These are phyloP conservation scores for Candida alai DNA, from an alignment of 805 yeast genomes.

Conservation along the genomic window DNA sequence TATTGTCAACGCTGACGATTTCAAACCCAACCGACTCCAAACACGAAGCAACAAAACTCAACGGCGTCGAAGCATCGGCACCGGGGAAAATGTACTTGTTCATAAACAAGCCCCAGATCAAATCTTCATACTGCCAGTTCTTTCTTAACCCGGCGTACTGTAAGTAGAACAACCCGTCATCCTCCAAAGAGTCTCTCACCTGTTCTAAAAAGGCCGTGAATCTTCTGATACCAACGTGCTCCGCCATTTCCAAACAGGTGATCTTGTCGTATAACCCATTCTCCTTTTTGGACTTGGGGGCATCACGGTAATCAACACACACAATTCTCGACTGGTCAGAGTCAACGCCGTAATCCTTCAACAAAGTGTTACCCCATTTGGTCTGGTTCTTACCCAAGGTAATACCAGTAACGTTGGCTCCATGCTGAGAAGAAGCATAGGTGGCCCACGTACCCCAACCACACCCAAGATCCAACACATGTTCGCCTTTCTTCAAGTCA, in stretches of 20 bases:
- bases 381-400: constrained; percentile 91
- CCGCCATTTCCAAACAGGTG: constrained; percentile 92
- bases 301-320: constrained; percentile 86
- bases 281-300: constrained; percentile 59
- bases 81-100: constrained; percentile 96
- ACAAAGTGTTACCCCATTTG: constrained; percentile 75
- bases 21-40: constrained; percentile 87
- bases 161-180: constrained; percentile 82
- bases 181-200: constrained; percentile 83
- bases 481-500: constrained; percentile 67
- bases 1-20: constrained; percentile 76
- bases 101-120: constrained; percentile 93
- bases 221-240: constrained; percentile 91
- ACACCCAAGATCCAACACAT: constrained; percentile 81
- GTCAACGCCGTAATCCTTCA: constrained; percentile 64
- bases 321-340: constrained; percentile 69
- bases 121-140: constrained; percentile 91
- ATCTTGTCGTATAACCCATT: constrained; percentile 69
- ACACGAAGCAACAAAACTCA: constrained; percentile 72
- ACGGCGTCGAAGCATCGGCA: constrained; percentile 94
- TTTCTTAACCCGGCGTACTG: constrained; percentile 91
- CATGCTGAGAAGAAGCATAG: constrained; percentile 75
- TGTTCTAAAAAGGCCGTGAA: constrained; percentile 72
- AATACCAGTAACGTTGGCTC: constrained; percentile 84
- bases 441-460: constrained; percentile 96